These are phyloP conservation scores for Serendipita indica DNA, from an alignment of 768 basidiomycete genomes.

Conservation along the genomic window DNA sequence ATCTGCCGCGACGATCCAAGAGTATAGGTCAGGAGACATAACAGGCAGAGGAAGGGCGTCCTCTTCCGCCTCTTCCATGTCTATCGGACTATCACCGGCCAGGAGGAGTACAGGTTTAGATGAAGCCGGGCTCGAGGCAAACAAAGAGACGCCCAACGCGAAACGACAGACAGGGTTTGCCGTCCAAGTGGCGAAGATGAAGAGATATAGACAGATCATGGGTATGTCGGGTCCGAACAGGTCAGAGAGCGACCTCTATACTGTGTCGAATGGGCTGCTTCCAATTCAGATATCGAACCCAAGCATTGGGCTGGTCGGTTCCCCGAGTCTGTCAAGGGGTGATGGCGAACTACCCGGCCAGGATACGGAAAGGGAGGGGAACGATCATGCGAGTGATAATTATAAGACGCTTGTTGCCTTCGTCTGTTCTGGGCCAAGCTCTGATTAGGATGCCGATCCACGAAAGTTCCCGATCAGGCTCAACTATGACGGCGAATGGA, in stretches of 20 bases:
- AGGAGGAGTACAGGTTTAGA: not conserved
- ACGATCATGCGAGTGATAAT: too few species aligned
- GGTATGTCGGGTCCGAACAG: not conserved
- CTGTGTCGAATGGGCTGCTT: not conserved
- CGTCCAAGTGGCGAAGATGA: not conserved
- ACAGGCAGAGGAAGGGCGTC: not conserved
- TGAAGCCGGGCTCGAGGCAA: not conserved
- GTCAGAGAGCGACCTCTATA: not conserved
- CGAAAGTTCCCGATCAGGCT: not conserved
- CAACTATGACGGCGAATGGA: not conserved
- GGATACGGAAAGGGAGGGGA: not conserved
- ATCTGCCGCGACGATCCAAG: not conserved
- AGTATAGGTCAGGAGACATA: not conserved
- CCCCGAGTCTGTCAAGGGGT: not conserved
- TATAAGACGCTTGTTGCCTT: not conserved
- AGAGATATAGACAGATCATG: not conserved
- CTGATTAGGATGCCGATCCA: not conserved
- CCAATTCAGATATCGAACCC: not conserved
- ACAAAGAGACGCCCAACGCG: not conserved
- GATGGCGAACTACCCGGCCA: not conserved
- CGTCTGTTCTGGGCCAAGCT: not conserved
- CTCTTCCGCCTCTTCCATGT: constrained; percentile 6
- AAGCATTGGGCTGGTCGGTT: not conserved
- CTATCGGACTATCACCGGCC: not conserved
- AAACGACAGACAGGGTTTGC: not conserved